Evolutionary conservation across 345 rosid genomes (phyloP).

Genomic region (Rhodamnia argentea): DNA sequence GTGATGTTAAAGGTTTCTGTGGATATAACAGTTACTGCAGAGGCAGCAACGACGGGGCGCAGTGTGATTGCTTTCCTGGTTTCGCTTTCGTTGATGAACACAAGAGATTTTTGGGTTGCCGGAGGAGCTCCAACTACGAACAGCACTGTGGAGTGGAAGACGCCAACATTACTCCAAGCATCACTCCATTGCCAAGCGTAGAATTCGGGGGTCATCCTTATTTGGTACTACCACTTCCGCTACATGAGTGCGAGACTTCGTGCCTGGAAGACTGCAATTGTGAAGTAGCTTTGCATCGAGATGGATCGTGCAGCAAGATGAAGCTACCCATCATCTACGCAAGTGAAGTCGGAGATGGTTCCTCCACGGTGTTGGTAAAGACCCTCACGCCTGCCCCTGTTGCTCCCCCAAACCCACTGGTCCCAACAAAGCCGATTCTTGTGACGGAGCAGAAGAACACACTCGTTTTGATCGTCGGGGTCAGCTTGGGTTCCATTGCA

Average conservation of each 20-base stretch:
- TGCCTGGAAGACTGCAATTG: slow-evolving; percentile 18
- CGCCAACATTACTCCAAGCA: neutral
- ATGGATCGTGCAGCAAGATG: neutral
- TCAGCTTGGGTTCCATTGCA: neutral
- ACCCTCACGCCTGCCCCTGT: fast-evolving
- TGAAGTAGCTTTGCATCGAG: neutral
- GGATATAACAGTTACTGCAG: slow-evolving; percentile 10
- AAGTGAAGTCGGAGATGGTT: neutral
- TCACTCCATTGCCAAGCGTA: neutral
- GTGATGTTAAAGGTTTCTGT: slow-evolving; percentile 5
- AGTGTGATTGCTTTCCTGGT: slow-evolving; percentile 7
- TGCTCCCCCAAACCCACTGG: fast-evolving
- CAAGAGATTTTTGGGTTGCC: neutral
- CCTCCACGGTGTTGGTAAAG: neutral
- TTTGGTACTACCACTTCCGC: neutral
- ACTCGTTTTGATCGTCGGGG: neutral
- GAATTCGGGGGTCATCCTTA: neutral
- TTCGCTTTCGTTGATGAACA: neutral
- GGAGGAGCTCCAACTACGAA: neutral
- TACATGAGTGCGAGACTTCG: slow-evolving; percentile 1
- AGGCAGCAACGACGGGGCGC: neutral
- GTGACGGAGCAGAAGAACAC: neutral
- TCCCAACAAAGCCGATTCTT: fast-evolving
- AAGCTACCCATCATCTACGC: neutral
- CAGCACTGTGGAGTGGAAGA: neutral